These are phyloP conservation scores for Trichoderma virens DNA, from an alignment of 495 filamentous ascomycete genomes.

Conservation along the genomic window DNA sequence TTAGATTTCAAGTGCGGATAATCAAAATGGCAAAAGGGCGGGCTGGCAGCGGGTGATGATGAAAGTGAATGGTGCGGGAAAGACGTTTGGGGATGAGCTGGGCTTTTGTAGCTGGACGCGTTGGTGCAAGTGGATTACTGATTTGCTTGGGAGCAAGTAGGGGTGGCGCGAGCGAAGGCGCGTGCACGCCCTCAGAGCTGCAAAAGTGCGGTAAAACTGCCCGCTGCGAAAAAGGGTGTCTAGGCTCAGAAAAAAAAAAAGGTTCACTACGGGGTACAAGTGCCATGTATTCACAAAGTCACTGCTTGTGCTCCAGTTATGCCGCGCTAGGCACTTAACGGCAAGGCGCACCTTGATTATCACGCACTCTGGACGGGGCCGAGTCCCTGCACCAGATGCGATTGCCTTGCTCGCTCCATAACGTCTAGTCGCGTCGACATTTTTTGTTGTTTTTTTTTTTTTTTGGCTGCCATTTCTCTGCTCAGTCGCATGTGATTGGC, in stretches of 20 bases:
- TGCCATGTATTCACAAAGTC: not conserved
- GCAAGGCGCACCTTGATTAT: not conserved
- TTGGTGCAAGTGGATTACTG: slow-evolving; percentile 37
- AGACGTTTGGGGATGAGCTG: slow-evolving; percentile 36
- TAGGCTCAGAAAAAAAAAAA: no score
- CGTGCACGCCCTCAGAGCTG: not conserved
- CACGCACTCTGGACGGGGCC: not conserved
- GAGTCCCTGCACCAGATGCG: not conserved
- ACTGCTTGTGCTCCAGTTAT: not conserved
- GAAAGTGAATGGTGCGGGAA: slow-evolving; percentile 38
- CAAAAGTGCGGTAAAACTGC: no score
- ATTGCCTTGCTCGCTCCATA: not conserved
- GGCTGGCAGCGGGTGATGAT: slow-evolving; percentile 18
- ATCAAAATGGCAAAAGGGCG: not conserved
- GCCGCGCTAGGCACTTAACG: not conserved
- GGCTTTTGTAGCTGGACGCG: slow-evolving; percentile 48
- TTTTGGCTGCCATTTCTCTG: no score
- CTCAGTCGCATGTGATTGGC: not conserved
- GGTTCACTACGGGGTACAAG: no score
- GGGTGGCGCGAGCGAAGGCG: slow-evolving; percentile 2
- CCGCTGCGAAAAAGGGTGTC: no score
- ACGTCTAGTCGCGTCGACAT: not conserved
- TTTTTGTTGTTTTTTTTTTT: slow-evolving; percentile 1
- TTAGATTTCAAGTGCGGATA: not conserved
- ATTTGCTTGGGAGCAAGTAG: slow-evolving; percentile 20